Evolutionary conservation across 2,329 filamentous ascomycete species (phyloP).

Genomic region (Xylariaceae sp.): DNA sequence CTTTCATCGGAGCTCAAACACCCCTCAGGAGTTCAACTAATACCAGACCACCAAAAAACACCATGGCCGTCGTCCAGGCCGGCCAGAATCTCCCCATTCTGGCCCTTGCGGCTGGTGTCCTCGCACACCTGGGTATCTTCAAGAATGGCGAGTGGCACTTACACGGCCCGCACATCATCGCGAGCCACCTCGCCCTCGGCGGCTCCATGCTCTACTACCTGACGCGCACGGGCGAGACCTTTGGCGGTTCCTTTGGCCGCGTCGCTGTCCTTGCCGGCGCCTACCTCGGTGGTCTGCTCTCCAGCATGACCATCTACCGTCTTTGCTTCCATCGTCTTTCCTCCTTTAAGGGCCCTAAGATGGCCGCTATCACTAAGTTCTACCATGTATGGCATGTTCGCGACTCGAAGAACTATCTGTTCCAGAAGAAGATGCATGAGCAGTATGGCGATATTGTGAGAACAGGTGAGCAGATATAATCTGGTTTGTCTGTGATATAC

Average conservation of each 20-base stretch:
- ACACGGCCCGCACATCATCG: constrained; percentile 19
- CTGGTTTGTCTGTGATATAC: too few relatives aligned
- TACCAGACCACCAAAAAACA: background rate
- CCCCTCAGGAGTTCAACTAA: too few relatives aligned
- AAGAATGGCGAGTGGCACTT: constrained; percentile 21
- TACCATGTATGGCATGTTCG: constrained; percentile 23
- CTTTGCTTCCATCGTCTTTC: constrained; percentile 33
- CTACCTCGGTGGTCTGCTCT: constrained; percentile 19
- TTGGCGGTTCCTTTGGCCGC: background rate
- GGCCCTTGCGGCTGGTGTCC: constrained; percentile 14
- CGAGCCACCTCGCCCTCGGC: constrained; percentile 11
- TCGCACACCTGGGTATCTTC: constrained; percentile 19
- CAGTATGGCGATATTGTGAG: constrained; percentile 20
- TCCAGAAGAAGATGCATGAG: constrained; percentile 15
- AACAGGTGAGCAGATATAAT: constrained; percentile 11
- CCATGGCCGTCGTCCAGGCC: constrained; percentile 5
- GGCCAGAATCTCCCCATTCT: constrained; percentile 11
- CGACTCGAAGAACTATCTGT: constrained; percentile 16
- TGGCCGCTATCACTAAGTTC: constrained; percentile 29
- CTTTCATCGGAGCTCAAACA: too few relatives aligned
- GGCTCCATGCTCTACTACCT: constrained; percentile 10
- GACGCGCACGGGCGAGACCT: background rate
- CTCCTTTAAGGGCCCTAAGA: constrained; percentile 31
- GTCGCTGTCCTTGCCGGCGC: constrained; percentile 5
- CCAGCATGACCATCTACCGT: constrained; percentile 29